A percentile compares a stretch with the other conserved stretches of the same genome.
Conservation (phyloP, 83 land plant species). For the Thuja plicata region DNA sequence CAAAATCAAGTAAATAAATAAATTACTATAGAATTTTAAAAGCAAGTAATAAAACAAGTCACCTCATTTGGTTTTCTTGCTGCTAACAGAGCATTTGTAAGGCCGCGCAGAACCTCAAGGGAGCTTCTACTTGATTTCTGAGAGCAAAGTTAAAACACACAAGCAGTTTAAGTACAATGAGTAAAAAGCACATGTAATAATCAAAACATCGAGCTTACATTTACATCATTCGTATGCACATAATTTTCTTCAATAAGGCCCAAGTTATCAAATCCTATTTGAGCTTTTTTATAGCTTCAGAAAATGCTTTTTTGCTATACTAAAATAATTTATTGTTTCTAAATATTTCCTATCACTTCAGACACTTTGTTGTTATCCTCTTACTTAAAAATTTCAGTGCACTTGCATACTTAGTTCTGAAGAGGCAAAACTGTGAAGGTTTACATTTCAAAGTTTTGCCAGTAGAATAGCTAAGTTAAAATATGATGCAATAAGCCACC, state of each 20-base stretch:
- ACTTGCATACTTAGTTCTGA: not conserved
- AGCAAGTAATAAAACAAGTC: not conserved
- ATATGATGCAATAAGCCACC: not conserved
- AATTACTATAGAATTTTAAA: not conserved
- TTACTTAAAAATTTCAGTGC: not conserved
- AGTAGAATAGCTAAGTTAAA: not conserved
- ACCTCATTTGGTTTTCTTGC: conserved; percentile 71
- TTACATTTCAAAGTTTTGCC: not conserved
- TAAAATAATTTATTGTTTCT: not conserved
- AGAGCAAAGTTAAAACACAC: not conserved
- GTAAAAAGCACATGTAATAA: not conserved
- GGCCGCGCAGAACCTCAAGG: conserved; percentile 59
- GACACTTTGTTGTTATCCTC: not conserved
- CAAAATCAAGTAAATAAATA: not conserved
- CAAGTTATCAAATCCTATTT: not conserved
- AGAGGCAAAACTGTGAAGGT: not conserved
- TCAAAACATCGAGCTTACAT: not conserved
- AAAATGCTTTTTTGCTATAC: not conserved
- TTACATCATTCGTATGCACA: not conserved
- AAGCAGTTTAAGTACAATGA: not conserved
- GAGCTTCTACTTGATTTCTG: conserved; percentile 1
- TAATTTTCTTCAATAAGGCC: not conserved
- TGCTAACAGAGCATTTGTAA: conserved; percentile 65
- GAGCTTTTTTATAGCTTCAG: not conserved
- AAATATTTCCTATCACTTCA: not conserved